Evolutionary conservation across 768 basidiomycete species (phyloP).

Genomic region (Pisolithus marmoratus): DNA sequence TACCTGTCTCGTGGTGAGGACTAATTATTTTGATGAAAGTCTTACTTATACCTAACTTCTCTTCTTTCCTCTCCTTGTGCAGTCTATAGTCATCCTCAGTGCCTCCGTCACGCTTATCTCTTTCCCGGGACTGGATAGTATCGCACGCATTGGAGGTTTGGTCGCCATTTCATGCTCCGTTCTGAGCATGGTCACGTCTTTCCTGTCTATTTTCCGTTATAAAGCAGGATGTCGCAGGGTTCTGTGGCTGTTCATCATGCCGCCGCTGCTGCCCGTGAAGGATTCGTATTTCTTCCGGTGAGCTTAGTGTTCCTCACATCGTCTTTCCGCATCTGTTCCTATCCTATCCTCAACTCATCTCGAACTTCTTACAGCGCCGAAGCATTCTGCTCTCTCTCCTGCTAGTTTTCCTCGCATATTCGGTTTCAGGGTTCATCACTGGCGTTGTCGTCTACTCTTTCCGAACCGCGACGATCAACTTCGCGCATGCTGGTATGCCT

Average conservation of each 20-base stretch:
- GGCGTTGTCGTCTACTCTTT: constrained; percentile 67
- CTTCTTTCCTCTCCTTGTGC: constrained; percentile 3
- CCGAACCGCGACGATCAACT: constrained; percentile 41
- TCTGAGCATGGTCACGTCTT: constrained; percentile 61
- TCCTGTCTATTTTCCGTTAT: constrained; percentile 64
- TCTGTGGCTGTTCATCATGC: constrained; percentile 30
- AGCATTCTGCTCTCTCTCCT: constrained; percentile 67
- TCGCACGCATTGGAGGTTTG: constrained; percentile 60
- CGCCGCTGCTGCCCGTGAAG: constrained; percentile 42
- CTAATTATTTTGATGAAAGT: constrained; percentile 1
- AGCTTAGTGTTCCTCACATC: constrained; percentile 5
- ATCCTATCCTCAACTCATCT: constrained; percentile 1
- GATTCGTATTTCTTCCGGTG: constrained; percentile 52
- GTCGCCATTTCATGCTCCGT: constrained; percentile 65
- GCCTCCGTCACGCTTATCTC: constrained; percentile 79
- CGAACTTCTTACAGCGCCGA: constrained; percentile 29
- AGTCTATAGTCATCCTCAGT: constrained; percentile 79
- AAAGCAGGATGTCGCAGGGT: constrained; percentile 55
- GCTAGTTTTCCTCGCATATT: constrained; percentile 68
- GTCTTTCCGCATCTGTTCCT: not conserved
- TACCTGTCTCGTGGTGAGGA: constrained; percentile 56
- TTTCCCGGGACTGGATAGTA: constrained; percentile 64
- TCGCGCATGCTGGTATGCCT: constrained; percentile 25
- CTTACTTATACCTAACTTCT: constrained; percentile 16
- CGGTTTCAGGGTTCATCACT: constrained; percentile 60